Evolutionary conservation across 768 basidiomycete genomes (phyloP), one percentile per base, ranked within the genome.

Genomic region (Russula virescens): DNA sequence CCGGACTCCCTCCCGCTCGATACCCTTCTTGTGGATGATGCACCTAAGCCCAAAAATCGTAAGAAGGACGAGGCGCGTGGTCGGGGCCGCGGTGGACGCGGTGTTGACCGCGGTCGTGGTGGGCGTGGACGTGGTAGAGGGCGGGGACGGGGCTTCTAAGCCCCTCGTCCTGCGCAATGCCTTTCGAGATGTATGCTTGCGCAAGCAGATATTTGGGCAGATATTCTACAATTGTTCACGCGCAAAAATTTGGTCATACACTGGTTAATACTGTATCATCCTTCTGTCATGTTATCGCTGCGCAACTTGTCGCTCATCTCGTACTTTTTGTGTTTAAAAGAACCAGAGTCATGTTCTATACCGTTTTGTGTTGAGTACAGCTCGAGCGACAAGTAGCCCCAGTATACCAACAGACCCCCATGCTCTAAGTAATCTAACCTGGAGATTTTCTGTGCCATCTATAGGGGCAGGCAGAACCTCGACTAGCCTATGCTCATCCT

Each of bases 1-100:
- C 97, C 97, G 10, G 96, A 99, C 72, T 94, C 95, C 0, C 80
- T 99, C 9, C 96, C 97, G 0, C 79, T 99, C 63, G 96, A 99
- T 73, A 98, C 97, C 23, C 83, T 99, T 8, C 83, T 99, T 9
- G 94, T 99, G 28, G 96, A 99, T 73, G 97, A 99, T 71, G 91
- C 94, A 16, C 97, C 96, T 5, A 95, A 96, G 76, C 94, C 96
- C 19, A 97, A 96, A 74, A 87, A 83, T 49, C 82, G 88, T 74
- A 94, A 91, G 78, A 96, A 96, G 81, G 94, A 91, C 11, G 89
- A 87, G 47, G 73, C 79, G 2, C 79, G 91, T 54, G 90, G 90
- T 0, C 76, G 81, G 2, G 82, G 80, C 1, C 79, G 89, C 11
- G 86, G 84, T 16, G 71, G 78, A 52, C 71, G 78, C 3, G 75